These are phyloP conservation scores for Neofusicoccum sp. DNA, from an alignment of 2,329 filamentous ascomycete species.

Conservation along the genomic window DNA sequence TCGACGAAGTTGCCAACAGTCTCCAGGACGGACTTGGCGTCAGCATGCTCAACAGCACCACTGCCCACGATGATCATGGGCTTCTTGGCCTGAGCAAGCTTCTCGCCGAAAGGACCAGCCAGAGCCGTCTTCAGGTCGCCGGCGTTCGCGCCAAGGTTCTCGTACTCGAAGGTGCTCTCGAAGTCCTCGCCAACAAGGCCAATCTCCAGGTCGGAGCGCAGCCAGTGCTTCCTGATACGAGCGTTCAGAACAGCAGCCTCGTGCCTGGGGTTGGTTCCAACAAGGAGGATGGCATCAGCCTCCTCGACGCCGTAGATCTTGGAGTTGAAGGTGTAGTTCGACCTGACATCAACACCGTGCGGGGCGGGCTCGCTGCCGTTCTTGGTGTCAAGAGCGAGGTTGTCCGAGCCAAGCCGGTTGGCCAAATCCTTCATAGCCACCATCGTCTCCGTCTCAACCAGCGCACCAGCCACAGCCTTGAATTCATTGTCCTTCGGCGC, in stretches of 20 bases:
- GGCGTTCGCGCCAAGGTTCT: slow-evolving; percentile 80
- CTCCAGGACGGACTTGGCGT: slow-evolving; percentile 92
- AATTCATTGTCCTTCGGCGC: slow-evolving; percentile 89
- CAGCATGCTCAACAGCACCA: slow-evolving; percentile 83
- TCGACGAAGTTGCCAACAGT: slow-evolving; percentile 86
- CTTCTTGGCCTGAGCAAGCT: slow-evolving; percentile 79
- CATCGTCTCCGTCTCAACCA: slow-evolving; percentile 88
- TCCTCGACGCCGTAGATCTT: slow-evolving; percentile 91
- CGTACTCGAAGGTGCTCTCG: slow-evolving; percentile 92
- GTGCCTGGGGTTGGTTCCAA: slow-evolving; percentile 92
- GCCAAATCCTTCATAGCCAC: slow-evolving; percentile 96
- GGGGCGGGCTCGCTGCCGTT: slow-evolving; percentile 79
- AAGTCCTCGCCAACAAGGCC: slow-evolving; percentile 88
- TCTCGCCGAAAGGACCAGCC: slow-evolving; percentile 86
- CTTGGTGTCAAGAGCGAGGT: slow-evolving; percentile 87
- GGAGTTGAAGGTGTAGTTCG: slow-evolving; percentile 97
- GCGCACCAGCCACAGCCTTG: slow-evolving; percentile 87
- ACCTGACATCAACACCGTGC: slow-evolving; percentile 88
- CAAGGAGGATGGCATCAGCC: slow-evolving; percentile 84
- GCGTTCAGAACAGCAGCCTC: slow-evolving; percentile 95
- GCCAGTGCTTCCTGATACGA: slow-evolving; percentile 96
- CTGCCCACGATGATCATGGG: slow-evolving; percentile 98
- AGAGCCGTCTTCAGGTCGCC: slow-evolving; percentile 81
- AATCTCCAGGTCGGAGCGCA: slow-evolving; percentile 90
- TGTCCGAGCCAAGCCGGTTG: slow-evolving; percentile 95